These are phyloP conservation scores for Fagopyrum tataricum DNA, from an alignment of 148 eudicot species.

Conservation along the genomic window DNA sequence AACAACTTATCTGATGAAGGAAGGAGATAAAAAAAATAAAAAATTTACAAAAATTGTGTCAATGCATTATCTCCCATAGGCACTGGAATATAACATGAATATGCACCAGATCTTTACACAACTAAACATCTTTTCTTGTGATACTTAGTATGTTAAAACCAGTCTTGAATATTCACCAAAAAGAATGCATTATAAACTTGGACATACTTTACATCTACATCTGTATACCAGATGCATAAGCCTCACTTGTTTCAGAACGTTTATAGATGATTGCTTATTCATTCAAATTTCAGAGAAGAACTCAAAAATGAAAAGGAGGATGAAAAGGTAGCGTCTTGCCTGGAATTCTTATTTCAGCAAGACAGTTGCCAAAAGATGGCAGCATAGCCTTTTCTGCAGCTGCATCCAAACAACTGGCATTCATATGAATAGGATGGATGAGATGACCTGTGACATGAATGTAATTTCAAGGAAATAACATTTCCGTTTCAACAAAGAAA, in stretches of 20 bases:
- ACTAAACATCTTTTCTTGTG: background rate
- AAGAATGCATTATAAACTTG: background rate
- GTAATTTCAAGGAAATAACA: background rate
- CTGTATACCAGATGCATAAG: background rate
- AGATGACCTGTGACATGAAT: slow-evolving; percentile 5
- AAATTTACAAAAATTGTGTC: background rate
- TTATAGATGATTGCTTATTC: background rate
- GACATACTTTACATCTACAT: background rate
- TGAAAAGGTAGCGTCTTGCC: slow-evolving; percentile 32
- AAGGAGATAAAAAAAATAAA: slow-evolving; percentile 1
- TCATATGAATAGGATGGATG: slow-evolving; percentile 22
- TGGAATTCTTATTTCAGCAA: slow-evolving; percentile 54
- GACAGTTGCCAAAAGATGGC: slow-evolving; percentile 50
- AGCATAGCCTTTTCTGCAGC: slow-evolving; percentile 77
- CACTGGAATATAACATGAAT: background rate
- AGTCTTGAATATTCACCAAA: background rate
- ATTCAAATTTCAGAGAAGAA: slow-evolving; percentile 3
- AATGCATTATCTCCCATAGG: background rate
- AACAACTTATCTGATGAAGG: slow-evolving; percentile 37
- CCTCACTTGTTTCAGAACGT: background rate
- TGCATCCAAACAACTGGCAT: slow-evolving; percentile 77
- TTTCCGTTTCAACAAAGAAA: slow-evolving; percentile 17
- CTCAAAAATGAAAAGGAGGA: slow-evolving; percentile 5
- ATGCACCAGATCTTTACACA: background rate
- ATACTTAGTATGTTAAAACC: background rate